Base-by-base conservation (phyloP, 257 asterid species). In the Agastache rugosa region DNA sequence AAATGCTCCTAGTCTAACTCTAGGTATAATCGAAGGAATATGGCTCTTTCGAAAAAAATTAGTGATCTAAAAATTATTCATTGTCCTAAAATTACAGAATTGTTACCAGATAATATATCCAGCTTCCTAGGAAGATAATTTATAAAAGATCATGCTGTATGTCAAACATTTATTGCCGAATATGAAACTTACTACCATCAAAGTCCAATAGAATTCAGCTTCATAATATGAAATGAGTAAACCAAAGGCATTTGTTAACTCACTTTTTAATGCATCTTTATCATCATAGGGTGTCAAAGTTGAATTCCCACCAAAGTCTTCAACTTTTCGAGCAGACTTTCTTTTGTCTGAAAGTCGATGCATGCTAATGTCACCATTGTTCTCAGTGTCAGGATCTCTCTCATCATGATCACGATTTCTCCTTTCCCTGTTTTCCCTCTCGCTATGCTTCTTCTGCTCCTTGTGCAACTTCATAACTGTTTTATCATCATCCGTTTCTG, bases 401-500 rank as follows among this genome's bases (percentile, higher is more conserved):
- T 85, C 90, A 72, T 90, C 96, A 83, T 65, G 92, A 80, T 88
- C 96, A 77, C 88, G 89, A 66, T 73, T 87, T 84, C 91, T 87
- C 89, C 84, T 79, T 19, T 90, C 97, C 86, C 83, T 81, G 75
- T 58, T 90, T 76, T 94, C 97, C 82, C 83, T 91, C 29, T 90
- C 98, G 34, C 73, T 76, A 61, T 87, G 96, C 85, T 82, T 88
- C 87, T 90, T 95, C 73, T 89, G 90, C 75, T 92, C 99, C 78
- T 87, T 92, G 75, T 86, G 96, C 81, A 89, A 66, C 82, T 85
- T 93, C 77, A 86, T 51, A 70, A 67, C 83, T 35, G 91, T 83
- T 81, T 91, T 95, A 77, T 89, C 97, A 68, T 91, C 98, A 55
- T 89, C 96, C 37, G 82, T 79, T 75, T 91, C 99, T 17, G 91